Base-by-base conservation (phyloP, 2,329 filamentous ascomycete genomes). In the Akanthomyces muscarius region DNA sequence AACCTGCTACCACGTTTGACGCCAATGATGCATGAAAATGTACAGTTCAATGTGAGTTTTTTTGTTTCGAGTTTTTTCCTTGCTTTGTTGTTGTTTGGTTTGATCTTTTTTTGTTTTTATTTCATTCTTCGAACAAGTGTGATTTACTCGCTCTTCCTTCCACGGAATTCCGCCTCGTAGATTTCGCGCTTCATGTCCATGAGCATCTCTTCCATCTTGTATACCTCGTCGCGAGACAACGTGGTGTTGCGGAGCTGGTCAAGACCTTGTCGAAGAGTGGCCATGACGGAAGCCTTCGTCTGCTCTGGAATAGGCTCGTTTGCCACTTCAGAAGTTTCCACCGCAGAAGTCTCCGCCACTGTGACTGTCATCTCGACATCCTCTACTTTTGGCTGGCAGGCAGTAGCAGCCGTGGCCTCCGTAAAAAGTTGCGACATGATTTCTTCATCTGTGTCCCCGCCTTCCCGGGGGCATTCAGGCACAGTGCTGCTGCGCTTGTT, bases 121-220 rank as follows among this genome's bases (percentile, higher is more conserved):
- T 23, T 7, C 21, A 21, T 21, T 21, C 21, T 21, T 21, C 21
- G 42, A 30, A 28, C 36, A 14, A 13, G n/a, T 44, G 18, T 16
- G 11, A 1, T 41, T 63, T 47, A 64, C 36, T 64, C 57, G 30
- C 50, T 64, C 28, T 51, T 66, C 64, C 81, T 74, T 44, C 84
- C 82, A 65, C 89, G 81, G 69, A 79, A 79, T 69, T 87, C 87
- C 18, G 90, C 91, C 62, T 88, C 85, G 72, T 89, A 90, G 58
- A 93, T 81, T 72, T 89, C 86, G 66, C 84, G 82, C 73, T 90
- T 88, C 67, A 94, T 85, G 72, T 94, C 89, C 78, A 93, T 91
- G 71, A 95, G 81, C 69, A 91, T 77, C 71, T 93, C 89, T 70
- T 95, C 91, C 67, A 95, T 81, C 71, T 88, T 82, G 64, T 87